These are phyloP conservation scores for Colletotrichum tabaci DNA, from an alignment of 2,329 filamentous ascomycete genomes.

Conservation along the genomic window DNA sequence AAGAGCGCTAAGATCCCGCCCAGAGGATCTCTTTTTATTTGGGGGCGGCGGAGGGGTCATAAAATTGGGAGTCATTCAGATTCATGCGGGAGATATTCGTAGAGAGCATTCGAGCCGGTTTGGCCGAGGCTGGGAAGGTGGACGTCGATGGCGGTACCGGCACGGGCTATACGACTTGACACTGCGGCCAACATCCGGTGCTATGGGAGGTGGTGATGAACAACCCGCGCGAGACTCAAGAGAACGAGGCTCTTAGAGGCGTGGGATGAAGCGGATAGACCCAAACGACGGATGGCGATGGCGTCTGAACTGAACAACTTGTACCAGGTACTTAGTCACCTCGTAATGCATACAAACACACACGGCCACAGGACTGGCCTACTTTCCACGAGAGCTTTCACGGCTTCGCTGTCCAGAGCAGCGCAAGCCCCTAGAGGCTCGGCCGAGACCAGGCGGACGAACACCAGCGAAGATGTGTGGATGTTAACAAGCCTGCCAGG, in stretches of 20 bases:
- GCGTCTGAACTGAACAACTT: slow-evolving; percentile 54
- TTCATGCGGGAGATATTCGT: neutral
- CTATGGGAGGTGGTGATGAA: neutral
- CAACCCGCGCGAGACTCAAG: neutral
- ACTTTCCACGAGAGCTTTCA: neutral
- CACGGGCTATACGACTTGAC: neutral
- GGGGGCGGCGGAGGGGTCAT: too few species aligned
- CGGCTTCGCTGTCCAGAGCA: neutral
- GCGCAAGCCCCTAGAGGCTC: neutral
- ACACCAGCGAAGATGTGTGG: neutral
- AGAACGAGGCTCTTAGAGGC: neutral
- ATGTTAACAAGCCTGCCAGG: neutral
- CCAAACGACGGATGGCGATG: neutral
- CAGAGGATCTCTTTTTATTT: neutral
- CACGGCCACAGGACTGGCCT: slow-evolving; percentile 18
- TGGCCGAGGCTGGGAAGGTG: neutral
- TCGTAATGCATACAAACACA: slow-evolving; percentile 54
- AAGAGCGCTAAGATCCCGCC: neutral
- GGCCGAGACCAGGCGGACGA: neutral
- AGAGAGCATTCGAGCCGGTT: neutral
- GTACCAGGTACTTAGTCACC: slow-evolving; percentile 51
- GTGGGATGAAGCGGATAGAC: neutral
- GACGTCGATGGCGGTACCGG: too few species aligned
- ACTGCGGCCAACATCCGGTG: neutral
- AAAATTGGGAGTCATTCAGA: neutral